Base-by-base conservation (phyloP, 768 basidiomycete species). In the Rhodotorula toruloides region DNA sequence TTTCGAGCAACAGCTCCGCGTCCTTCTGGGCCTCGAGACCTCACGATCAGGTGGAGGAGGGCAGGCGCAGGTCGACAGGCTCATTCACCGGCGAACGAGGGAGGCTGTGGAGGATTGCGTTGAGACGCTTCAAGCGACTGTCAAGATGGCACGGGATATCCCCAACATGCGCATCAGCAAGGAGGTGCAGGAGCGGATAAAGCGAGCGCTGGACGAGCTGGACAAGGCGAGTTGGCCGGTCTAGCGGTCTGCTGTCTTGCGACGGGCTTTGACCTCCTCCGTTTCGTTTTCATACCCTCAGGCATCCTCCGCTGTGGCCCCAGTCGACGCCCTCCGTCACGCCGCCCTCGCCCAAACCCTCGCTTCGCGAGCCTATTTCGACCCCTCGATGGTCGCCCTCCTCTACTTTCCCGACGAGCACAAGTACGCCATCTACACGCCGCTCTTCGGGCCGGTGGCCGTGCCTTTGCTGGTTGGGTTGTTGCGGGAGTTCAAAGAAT, bases 381-480 rank as follows among this genome's bases (percentile, higher is more conserved):
- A 91, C 77, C 96, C 94, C 0, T 89, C 88, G 27, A 96, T 98
- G 92, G 79, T 98, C 72, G 92, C 91, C 21, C 79, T 97, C 75
- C 81, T 99, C 29, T 99, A 99, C 78, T 98, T 98, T 79, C 96
- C 96, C 29, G 87, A 91, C 27, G 96, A 98, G 76, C 96, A 98
- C 80, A 97, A 89, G 76, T 93, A 91, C 76, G 93, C 93, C 4
- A 91, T 99, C 14, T 98, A 98, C 77, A 87, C 90, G 0, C 94
- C 96, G 0, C 78, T 99, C 40, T 97, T 99, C 76, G 94, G 90
- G 4, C 92, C 91, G 54, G 83, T 91, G 12, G 81, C 89, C 5
- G 87, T 93, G 36, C 92, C 93, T 10, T 77, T 97, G 58, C 65
- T 91, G 16, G 85, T 89, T 5, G 85, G 89, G 2, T 81, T 87